Evolutionary conservation across 441 rosid genomes (phyloP), one percentile per base, ranked within the genome.

Genomic region (Pelargonium cotyledonis): DNA sequence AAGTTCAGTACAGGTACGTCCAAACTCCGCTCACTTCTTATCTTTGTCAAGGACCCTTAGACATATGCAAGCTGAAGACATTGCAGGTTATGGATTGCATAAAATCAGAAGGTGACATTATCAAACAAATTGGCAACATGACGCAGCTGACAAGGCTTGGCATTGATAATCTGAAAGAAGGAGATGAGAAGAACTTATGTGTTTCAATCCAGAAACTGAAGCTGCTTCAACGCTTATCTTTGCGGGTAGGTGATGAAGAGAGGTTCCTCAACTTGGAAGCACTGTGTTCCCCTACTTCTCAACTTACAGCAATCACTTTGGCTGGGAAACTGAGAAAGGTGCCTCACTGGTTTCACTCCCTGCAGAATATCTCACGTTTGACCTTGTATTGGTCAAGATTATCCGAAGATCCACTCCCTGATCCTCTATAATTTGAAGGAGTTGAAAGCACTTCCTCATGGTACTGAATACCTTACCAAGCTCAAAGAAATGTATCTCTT

Each of bases 21-120:
- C 63, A 69, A 79, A 8, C 80, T 83, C 51, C 81, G 75, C 31
- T 72, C 84, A 47, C 70, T 83, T n/a, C 53, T 83, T 63, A 26
- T 79, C 60, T 79, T 71, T 67, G 47, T 7, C 10, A 73, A 65
- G 63, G 7, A 65, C 68, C 75, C 21, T 21, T 68, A 53, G 49
- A 68, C 0, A 66, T 80, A 8, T 66, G 67, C 40, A 49, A 29
- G 70, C 26, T 78, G 38, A 81, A 78, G 76, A 83, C 74, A 26
- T 55, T 80, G 63, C 81, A 80, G 68, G 79, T 66, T 66, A 11
- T 80, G 66, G 64, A 53, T 15, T 49, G 63, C 35, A 58, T 71
- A 51, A 35, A 14, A 23, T 74, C 65, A 18, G 66, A 40, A 11
- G 44, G 67, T 49, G 46, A 67, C 65, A 66, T 78, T 9, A 43